These are phyloP conservation scores for Cyberlindnera petersonii DNA, from an alignment of 805 yeast genomes.

Conservation along the genomic window DNA sequence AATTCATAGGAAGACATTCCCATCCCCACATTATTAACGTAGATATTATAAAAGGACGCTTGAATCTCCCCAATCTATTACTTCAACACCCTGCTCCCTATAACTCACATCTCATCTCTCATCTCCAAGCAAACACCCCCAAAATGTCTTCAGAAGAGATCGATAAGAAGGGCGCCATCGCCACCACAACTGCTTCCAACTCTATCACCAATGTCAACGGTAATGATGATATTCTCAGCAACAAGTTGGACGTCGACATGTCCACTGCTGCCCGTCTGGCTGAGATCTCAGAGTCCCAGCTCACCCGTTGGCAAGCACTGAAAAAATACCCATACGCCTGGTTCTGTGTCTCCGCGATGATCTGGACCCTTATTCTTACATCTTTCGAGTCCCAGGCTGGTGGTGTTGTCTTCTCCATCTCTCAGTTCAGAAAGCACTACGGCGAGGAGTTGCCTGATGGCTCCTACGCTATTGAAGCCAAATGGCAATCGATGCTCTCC, in stretches of 20 bases:
- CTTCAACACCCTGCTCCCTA: too few species aligned
- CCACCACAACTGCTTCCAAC: too few species aligned
- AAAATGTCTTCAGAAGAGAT: too few species aligned
- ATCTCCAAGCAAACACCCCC: too few species aligned
- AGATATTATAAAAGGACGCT: too few species aligned
- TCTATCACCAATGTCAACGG: not conserved
- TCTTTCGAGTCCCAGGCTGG: constrained; percentile 40
- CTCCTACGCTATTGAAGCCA: constrained; percentile 34
- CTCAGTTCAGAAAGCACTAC: constrained; percentile 33
- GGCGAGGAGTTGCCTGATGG: constrained; percentile 25
- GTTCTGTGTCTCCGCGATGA: constrained; percentile 37
- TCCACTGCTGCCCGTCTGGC: constrained; percentile 2
- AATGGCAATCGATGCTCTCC: constrained; percentile 41
- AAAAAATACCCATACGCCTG: constrained; percentile 38
- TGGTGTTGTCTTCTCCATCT: constrained; percentile 36
- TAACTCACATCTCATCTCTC: too few species aligned
- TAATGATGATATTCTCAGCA: too few species aligned
- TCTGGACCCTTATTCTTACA: constrained; percentile 37
- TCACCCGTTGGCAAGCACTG: constrained; percentile 30
- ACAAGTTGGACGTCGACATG: too few species aligned
- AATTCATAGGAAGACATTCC: too few species aligned
- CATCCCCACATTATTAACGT: too few species aligned
- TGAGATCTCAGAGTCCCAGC: constrained; percentile 4
- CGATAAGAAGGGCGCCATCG: too few species aligned
- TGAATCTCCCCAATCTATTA: too few species aligned